Evolutionary conservation across 176 grass and related monocot genomes (phyloP), one percentile per base, ranked within the genome.

Genomic region (Eleusine indica): DNA sequence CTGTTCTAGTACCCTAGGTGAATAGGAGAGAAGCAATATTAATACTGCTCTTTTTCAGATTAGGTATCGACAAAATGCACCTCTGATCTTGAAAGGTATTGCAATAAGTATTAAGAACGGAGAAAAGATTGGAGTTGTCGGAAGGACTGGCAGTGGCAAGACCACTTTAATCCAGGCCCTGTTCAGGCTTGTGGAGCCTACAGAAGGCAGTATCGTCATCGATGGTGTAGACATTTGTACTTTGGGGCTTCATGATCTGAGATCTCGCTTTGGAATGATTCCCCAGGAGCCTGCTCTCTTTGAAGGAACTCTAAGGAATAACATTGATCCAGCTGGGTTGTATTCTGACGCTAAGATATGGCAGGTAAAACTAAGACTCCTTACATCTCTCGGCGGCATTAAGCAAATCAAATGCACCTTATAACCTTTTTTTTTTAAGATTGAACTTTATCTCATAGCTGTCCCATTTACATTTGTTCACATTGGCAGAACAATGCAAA

Each of bases 241-340:
- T 28, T 48, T 95, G 79, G 95, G 92, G 11, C 92, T 98, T 95
- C 92, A 93, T 84, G 91, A 98, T 84, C 89, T 98, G 62, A 94
- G 95, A 68, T 98, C 92, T 53, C 85, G 90, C 48, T 93, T 98
- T 21, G 89, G 95, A 48, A 92, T 98, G 62, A 98, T 98, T 89
- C 95, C 95, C 64, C 95, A 98, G 75, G 95, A 98, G 18, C 95
- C 95, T 46, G 95, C 88, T 51, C 92, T 98, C 32, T 98, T 98
- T 42, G 95, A 98, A 88, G 95, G 95, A 82, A 98, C 92, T 40
- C 44, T 98, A 22, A 66, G 95, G 69, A 98, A 82, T 86, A 98
- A 98, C 67, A 93, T 98, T 18, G 95, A 95, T 44, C 95, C 95
- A n/a, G 85, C 84, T 74, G 95, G 89, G 60, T 82, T 56, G 77